phyloP scores from a whole-genome alignment of 805 yeast species.

The Saturnispora dispora region DNA sequence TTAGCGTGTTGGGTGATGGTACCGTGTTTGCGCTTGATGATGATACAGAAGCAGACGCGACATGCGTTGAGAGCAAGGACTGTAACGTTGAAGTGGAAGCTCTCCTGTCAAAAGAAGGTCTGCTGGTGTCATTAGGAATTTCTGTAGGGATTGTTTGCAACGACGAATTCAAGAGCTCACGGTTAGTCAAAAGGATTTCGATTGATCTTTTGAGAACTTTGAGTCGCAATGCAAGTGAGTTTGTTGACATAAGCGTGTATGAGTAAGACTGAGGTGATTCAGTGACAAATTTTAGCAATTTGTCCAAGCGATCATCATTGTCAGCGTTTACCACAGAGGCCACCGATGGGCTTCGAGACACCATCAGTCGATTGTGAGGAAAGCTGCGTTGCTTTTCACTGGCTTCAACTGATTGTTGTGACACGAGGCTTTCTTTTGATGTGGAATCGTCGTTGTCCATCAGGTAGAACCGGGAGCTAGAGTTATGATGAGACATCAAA shows the following conservation, averaged over 20 bases:
- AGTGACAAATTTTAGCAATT: slow-evolving; percentile 48
- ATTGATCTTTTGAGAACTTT: slow-evolving; percentile 68
- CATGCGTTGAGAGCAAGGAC: slow-evolving; percentile 31
- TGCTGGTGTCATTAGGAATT: background rate
- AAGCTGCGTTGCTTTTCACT: background rate
- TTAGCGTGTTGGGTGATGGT: background rate
- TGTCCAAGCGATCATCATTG: background rate
- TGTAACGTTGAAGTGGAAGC: slow-evolving; percentile 41
- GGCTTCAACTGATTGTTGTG: background rate
- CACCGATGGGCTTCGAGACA: slow-evolving; percentile 1
- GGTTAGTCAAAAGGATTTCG: slow-evolving; percentile 61
- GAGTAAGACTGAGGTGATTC: slow-evolving; percentile 82
- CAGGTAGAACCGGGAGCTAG: slow-evolving; percentile 10
- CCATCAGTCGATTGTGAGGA: slow-evolving; percentile 2
- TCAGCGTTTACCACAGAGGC: background rate
- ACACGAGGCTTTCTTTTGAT: slow-evolving; percentile 10
- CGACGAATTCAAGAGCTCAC: slow-evolving; percentile 31
- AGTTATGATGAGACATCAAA: slow-evolving; percentile 1
- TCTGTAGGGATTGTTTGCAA: slow-evolving; percentile 11
- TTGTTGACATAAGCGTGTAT: slow-evolving; percentile 73
- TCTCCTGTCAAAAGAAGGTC: slow-evolving; percentile 27
- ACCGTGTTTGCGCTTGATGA: background rate
- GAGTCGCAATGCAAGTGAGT: slow-evolving; percentile 65
- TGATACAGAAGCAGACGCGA: background rate
- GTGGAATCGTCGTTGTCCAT: slow-evolving; percentile 10